phyloP scores from a whole-genome alignment of 2,329 filamentous ascomycete species.

The Sporothrix luriei region DNA sequence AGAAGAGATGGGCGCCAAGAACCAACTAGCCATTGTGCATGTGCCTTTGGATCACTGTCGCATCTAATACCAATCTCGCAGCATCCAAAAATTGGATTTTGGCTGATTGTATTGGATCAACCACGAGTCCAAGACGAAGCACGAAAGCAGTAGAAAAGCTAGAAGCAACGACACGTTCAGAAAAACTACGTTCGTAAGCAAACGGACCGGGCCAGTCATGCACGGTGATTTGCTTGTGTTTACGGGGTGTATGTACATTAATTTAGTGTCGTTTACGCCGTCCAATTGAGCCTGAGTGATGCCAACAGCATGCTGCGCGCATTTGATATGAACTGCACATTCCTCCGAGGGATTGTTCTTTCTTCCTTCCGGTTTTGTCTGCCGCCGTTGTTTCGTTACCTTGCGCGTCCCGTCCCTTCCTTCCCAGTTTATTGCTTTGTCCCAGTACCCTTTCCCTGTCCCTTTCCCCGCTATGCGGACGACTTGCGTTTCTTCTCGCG shows the following conservation, averaged over 20 bases:
- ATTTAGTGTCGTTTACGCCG: not conserved
- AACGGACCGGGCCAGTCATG: not conserved
- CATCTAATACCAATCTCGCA: not conserved
- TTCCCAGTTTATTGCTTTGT: constrained; percentile 11
- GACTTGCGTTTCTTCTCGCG: not conserved
- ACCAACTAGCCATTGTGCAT: constrained; percentile 8
- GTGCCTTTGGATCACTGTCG: not conserved
- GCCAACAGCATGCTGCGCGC: not conserved
- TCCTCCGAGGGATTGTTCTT: not conserved
- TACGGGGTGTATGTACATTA: constrained; percentile 3
- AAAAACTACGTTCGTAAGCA: too few species aligned
- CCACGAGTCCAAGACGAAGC: not conserved
- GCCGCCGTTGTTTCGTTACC: constrained; percentile 9
- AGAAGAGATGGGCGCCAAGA: not conserved
- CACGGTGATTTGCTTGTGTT: constrained; percentile 5
- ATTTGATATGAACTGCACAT: constrained; percentile 10
- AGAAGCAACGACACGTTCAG: not conserved
- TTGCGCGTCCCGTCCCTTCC: constrained; percentile 7
- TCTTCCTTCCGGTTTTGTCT: constrained; percentile 9
- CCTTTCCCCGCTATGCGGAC: too few species aligned
- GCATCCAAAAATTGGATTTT: not conserved
- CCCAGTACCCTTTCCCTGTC: not conserved
- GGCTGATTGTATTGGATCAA: not conserved
- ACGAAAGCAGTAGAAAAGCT: not conserved
- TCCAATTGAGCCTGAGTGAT: constrained; percentile 1